Evolutionary conservation across 257 asterid species (phyloP).

Genomic region (Rubia yunnanensis): DNA sequence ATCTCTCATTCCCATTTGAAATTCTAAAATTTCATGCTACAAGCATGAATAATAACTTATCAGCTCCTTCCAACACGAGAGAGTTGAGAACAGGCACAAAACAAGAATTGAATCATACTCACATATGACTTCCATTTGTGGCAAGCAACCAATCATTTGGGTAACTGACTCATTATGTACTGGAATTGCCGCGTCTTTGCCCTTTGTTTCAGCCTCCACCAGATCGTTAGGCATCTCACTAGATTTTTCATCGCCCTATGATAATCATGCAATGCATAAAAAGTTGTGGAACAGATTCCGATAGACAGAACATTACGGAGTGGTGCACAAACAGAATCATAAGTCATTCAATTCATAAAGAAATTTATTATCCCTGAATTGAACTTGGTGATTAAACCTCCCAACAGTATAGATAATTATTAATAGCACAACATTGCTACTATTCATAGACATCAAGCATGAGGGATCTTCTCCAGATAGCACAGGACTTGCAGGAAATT

Average conservation of each 20-base stretch:
- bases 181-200: constrained; percentile 27
- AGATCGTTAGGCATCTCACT: constrained; percentile 33
- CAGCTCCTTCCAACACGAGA: background rate
- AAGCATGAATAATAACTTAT: background rate
- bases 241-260: constrained; percentile 54
- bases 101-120: constrained; percentile 24
- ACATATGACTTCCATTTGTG: constrained; percentile 59
- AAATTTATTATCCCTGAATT: background rate
- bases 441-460: background rate
- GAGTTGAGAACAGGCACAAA: constrained; percentile 7
- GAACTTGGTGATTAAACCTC: background rate
- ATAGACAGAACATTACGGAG: background rate
- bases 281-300: background rate
- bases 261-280: background rate
- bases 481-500: background rate
- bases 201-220: constrained; percentile 36
- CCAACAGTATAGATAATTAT: background rate
- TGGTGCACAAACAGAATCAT: background rate
- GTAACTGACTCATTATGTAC: constrained; percentile 30
- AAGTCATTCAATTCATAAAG: background rate
- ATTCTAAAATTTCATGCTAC: background rate
- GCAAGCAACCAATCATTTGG: constrained; percentile 39
- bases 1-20: background rate
- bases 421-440: background rate
- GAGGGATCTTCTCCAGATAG: background rate